Percentiles rank a stretch among this genome's conserved stretches.
These are phyloP conservation scores for Emmonsia crescens DNA, from an alignment of 2,329 filamentous ascomycete genomes.

Conservation along the genomic window DNA sequence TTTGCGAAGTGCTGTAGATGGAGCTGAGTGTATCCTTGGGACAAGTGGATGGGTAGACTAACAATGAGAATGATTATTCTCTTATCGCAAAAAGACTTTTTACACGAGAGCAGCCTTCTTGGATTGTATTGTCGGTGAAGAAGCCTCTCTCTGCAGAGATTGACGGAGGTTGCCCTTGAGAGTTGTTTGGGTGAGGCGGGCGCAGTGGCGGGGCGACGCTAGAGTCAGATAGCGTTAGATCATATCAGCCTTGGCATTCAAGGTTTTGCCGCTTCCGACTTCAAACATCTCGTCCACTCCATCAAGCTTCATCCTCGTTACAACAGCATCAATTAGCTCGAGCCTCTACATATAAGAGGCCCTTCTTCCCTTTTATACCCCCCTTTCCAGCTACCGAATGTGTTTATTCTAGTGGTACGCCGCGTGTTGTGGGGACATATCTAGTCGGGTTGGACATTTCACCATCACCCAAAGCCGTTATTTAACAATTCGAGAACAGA, in stretches of 20 bases:
- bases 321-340: background rate
- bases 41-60: background rate
- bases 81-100: background rate
- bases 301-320: background rate
- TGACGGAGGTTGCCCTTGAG: background rate
- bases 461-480: slow-evolving; percentile 12
- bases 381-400: background rate
- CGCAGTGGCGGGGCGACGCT: background rate
- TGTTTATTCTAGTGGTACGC: background rate
- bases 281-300: background rate
- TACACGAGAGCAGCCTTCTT: background rate
- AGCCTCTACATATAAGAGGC: background rate
- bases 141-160: background rate
- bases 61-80: background rate
- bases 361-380: background rate
- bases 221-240: background rate
- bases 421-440: slow-evolving; percentile 6
- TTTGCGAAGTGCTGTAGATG: slow-evolving; percentile 16
- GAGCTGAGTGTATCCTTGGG: slow-evolving; percentile 3
- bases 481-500: slow-evolving; percentile 3
- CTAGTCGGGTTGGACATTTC: slow-evolving; percentile 18
- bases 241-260: background rate
- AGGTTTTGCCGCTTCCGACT: background rate
- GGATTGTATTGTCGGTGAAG: background rate
- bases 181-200: background rate